phyloP scores from a whole-genome alignment of 495 filamentous ascomycete species.

The Talaromyces thailandensis region DNA sequence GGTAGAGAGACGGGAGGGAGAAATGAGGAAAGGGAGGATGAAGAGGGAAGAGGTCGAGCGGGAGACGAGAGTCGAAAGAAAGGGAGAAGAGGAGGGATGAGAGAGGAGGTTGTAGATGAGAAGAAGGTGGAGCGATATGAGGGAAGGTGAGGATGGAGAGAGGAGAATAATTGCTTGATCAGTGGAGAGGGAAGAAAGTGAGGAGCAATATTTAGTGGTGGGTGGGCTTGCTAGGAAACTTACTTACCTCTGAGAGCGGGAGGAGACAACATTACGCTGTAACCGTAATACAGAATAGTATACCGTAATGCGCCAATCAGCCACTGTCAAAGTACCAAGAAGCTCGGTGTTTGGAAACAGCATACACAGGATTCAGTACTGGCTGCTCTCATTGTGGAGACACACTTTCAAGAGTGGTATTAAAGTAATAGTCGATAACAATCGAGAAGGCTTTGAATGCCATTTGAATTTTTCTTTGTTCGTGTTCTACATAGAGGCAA shows the following conservation, averaged over 20 bases:
- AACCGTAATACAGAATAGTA: not conserved
- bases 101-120: slow-evolving; percentile 12
- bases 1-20: slow-evolving; percentile 6
- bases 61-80: slow-evolving; percentile 5
- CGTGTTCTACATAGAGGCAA: not conserved
- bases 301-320: not conserved
- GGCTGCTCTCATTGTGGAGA: not conserved
- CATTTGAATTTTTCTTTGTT: not conserved
- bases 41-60: slow-evolving; percentile 13
- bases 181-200: slow-evolving; percentile 14
- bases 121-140: slow-evolving; percentile 9
- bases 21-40: slow-evolving; percentile 13
- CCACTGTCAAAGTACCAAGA: not conserved
- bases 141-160: slow-evolving; percentile 8
- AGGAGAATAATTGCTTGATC: slow-evolving; percentile 8
- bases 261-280: not conserved
- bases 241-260: not conserved
- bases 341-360: too few relatives aligned
- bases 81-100: slow-evolving; percentile 7
- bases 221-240: not conserved
- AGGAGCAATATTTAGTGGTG: slow-evolving; percentile 9
- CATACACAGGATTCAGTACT: not conserved
- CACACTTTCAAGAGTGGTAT: not conserved
- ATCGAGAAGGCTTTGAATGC: too few relatives aligned
- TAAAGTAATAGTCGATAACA: too few relatives aligned